These are phyloP conservation scores for Flaveria floridana DNA, from an alignment of 140 eudicot species.

Conservation along the genomic window DNA sequence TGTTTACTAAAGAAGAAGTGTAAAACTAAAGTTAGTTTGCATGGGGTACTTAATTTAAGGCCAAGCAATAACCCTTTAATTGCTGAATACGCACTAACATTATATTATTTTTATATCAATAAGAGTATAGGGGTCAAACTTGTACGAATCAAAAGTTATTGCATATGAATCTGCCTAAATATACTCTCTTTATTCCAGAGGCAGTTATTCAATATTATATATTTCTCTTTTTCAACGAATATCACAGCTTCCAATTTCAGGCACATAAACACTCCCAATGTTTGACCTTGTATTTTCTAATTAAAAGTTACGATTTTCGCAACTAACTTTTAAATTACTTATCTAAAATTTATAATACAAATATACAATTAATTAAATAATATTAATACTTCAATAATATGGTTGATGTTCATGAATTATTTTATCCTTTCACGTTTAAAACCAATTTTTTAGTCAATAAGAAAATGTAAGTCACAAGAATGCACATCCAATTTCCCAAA, in stretches of 20 bases:
- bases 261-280: conserved; percentile 35
- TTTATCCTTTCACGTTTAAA: too few relatives aligned
- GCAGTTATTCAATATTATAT: conserved; percentile 7
- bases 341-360: too few relatives aligned
- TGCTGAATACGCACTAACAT: conserved; percentile 26
- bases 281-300: conserved; percentile 28
- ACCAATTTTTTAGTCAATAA: not conserved
- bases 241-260: conserved; percentile 19
- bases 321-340: not conserved
- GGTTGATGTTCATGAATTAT: too few relatives aligned
- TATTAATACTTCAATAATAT: too few relatives aligned
- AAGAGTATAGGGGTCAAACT: conserved; percentile 26
- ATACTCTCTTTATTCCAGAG: conserved; percentile 7
- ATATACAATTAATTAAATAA: too few relatives aligned
- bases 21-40: conserved; percentile 29
- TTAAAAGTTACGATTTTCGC: not conserved
- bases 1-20: conserved; percentile 5
- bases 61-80: conserved; percentile 35
- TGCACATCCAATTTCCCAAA: conserved; percentile 33
- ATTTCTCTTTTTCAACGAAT: not conserved
- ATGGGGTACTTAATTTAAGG: conserved; percentile 29
- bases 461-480: conserved; percentile 31
- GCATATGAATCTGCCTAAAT: conserved; percentile 23
- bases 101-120: not conserved
- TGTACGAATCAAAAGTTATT: conserved; percentile 29